Conservation (phyloP, 768 basidiomycete species). For the Tricholoma hemisulphureum region DNA sequence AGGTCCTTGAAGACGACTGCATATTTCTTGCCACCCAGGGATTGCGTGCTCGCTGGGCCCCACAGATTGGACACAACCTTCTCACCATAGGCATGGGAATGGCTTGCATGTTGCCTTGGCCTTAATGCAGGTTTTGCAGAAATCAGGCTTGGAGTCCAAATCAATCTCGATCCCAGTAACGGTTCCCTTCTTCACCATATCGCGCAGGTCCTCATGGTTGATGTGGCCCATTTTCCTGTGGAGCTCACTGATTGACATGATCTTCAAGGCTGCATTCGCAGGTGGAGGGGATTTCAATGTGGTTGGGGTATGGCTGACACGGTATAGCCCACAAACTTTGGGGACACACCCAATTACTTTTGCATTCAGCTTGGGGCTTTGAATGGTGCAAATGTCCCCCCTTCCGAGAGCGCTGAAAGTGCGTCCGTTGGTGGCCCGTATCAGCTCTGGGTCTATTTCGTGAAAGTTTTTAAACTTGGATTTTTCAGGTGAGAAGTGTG, state of each 20-base stretch:
- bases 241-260: constrained; percentile 26
- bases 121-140: constrained; percentile 23
- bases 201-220: constrained; percentile 21
- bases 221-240: constrained; percentile 38
- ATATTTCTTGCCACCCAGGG: not conserved
- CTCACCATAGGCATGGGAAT: not conserved
- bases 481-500: not conserved
- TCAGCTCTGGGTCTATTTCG: constrained; percentile 15
- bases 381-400: constrained; percentile 21
- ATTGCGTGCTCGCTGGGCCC: not conserved
- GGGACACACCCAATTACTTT: constrained; percentile 21
- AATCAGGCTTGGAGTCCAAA: constrained; percentile 17
- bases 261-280: constrained; percentile 10
- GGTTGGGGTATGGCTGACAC: constrained; percentile 8
- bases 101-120: constrained; percentile 14
- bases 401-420: constrained; percentile 24
- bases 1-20: not conserved
- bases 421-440: constrained; percentile 28
- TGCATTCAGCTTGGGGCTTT: not conserved
- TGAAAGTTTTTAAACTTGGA: constrained; percentile 25
- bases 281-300: constrained; percentile 3
- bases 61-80: not conserved
- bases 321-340: constrained; percentile 25
- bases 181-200: constrained; percentile 26
- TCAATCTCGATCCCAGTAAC: constrained; percentile 32